phyloP scores from a whole-genome alignment of 2,329 filamentous ascomycete species.

The Neonectria neomacrospora region DNA sequence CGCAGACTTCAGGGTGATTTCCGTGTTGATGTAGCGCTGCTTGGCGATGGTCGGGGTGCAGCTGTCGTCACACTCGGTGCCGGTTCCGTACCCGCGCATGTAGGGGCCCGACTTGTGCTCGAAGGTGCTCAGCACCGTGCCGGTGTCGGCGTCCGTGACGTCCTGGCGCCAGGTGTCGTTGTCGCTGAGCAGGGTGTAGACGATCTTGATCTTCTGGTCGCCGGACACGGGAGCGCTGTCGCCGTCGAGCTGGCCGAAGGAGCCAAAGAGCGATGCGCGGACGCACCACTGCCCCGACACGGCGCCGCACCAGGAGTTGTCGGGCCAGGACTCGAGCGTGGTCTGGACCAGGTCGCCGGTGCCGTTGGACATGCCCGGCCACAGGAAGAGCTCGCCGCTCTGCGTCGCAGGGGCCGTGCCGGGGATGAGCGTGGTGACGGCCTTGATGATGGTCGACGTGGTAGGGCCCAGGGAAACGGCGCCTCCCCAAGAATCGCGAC shows the following conservation, averaged over 20 bases:
- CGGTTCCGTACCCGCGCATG: constrained; percentile 36
- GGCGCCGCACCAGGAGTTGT: constrained; percentile 38
- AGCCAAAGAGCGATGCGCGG: constrained; percentile 35
- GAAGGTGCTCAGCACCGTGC: constrained; percentile 27
- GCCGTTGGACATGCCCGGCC: constrained; percentile 40
- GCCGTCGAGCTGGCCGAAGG: constrained; percentile 36
- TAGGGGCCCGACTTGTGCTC: constrained; percentile 35
- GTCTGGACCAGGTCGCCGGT: constrained; percentile 37
- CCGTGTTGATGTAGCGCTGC: constrained; percentile 35
- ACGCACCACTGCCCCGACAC: constrained; percentile 34
- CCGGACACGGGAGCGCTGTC: constrained; percentile 24
- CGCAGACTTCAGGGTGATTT: constrained; percentile 28
- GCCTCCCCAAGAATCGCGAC: constrained; percentile 33
- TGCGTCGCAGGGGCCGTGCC: constrained; percentile 29
- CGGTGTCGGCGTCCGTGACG: constrained; percentile 35
- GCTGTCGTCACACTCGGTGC: constrained; percentile 35
- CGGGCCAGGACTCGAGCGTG: constrained; percentile 34
- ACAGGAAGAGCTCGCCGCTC: constrained; percentile 32
- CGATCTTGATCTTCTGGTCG: constrained; percentile 37
- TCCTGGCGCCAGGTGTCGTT: constrained; percentile 37
- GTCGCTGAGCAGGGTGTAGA: constrained; percentile 33
- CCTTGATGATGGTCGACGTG: constrained; percentile 38
- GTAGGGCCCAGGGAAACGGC: constrained; percentile 36
- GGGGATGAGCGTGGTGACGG: constrained; percentile 36
- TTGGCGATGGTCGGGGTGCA: constrained; percentile 31